These are phyloP conservation scores for Osmanthus fragrans DNA, from an alignment of 257 asterid species.

Conservation along the genomic window DNA sequence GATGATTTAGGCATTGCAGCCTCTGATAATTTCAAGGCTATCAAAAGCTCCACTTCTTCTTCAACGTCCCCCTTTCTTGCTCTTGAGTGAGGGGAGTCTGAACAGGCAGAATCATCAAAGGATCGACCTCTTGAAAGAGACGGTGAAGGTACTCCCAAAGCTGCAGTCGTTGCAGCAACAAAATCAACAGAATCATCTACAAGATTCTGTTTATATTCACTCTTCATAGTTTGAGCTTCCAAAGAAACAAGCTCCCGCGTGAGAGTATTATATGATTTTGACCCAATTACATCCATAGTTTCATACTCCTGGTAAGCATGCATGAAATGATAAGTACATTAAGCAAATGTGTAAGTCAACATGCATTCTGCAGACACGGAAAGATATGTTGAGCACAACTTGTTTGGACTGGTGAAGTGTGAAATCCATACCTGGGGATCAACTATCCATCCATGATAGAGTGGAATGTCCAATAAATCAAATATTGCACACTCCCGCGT, in stretches of 20 bases:
- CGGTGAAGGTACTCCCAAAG: constrained; percentile 96
- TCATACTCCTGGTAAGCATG: constrained; percentile 61
- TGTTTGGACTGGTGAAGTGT: constrained; percentile 5
- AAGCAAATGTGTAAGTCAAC: constrained; percentile 7
- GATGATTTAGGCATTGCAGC: constrained; percentile 35
- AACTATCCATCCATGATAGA: constrained; percentile 98
- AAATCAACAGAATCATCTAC: constrained; percentile 86
- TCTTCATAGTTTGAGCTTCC: constrained; percentile 55
- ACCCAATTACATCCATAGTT: constrained; percentile 78
- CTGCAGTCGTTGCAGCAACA: constrained; percentile 94
- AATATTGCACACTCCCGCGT: constrained; percentile 96
- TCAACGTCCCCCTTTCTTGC: constrained; percentile 78
- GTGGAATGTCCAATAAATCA: constrained; percentile 94
- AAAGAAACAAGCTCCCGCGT: constrained; percentile 91
- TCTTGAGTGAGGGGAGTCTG: constrained; percentile 20
- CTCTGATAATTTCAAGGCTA: constrained; percentile 63
- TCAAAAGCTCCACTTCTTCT: constrained; percentile 75
- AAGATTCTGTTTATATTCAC: constrained; percentile 37
- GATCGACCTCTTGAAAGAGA: constrained; percentile 80
- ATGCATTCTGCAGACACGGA: background rate
- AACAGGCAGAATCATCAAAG: constrained; percentile 61
- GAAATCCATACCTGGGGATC: constrained; percentile 78
- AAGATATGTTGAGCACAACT: background rate
- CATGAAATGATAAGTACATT: constrained; percentile 25
- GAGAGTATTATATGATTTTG: constrained; percentile 83